A percentile compares a stretch with the other conserved stretches of the same genome.
Evolutionary conservation across 305 asterid genomes (phyloP).

Genomic region (Fraxinus floribunda): DNA sequence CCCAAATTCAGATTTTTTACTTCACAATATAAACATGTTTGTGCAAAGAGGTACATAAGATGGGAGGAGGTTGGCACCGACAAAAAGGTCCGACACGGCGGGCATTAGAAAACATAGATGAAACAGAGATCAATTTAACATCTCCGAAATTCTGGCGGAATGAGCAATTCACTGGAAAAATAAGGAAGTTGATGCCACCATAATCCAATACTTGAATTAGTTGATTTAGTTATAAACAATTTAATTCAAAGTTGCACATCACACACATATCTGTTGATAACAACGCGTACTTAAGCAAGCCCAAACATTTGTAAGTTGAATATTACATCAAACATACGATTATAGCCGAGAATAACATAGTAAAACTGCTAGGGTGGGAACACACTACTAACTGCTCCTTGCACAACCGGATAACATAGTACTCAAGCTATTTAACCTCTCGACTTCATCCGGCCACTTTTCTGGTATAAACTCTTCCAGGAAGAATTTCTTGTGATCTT

Average conservation of each 20-base stretch:
- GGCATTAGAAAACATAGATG: not conserved
- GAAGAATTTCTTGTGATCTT: conserved; percentile 51
- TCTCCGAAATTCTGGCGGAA: not conserved
- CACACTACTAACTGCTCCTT: not conserved
- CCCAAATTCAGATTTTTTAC: not conserved
- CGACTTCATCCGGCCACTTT: conserved; percentile 53
- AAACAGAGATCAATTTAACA: not conserved
- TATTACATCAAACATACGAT: not conserved
- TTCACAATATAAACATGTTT: not conserved
- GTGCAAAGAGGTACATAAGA: not conserved
- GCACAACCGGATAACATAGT: not conserved
- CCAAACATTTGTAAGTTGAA: not conserved
- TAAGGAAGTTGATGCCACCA: not conserved
- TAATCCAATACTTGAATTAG: not conserved
- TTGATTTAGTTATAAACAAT: too few relatives aligned
- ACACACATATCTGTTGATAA: not conserved
- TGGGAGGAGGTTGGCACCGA: not conserved
- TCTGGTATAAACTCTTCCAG: conserved; percentile 44
- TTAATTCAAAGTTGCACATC: not conserved
- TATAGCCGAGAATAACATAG: not conserved
- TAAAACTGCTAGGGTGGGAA: not conserved
- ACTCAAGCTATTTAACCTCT: not conserved
- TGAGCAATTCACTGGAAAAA: not conserved
- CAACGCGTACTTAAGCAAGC: not conserved
- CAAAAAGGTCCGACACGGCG: not conserved